Percentiles rank a stretch among this genome's conserved stretches.
Conservation (phyloP, 768 basidiomycete genomes). For the Strobilomyces dryophilus region DNA sequence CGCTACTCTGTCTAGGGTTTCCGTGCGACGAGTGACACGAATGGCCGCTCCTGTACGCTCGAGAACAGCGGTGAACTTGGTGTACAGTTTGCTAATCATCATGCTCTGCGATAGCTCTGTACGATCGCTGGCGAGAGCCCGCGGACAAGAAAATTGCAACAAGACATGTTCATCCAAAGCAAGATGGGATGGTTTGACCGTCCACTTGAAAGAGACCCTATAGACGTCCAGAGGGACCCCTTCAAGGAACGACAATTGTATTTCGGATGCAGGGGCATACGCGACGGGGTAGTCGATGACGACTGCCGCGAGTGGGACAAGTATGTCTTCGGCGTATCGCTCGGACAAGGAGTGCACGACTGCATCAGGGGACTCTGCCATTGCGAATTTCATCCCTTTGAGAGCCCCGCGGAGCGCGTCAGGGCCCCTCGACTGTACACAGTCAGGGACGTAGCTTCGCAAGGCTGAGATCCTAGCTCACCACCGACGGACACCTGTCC, state of each 20-base stretch:
- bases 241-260: constrained; percentile 39
- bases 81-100: constrained; percentile 30
- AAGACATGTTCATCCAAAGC: constrained; percentile 32
- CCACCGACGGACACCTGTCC: constrained; percentile 15
- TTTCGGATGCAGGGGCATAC: constrained; percentile 43
- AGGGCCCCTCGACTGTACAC: constrained; percentile 11
- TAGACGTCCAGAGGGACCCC: constrained; percentile 49
- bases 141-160: constrained; percentile 58
- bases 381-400: not conserved
- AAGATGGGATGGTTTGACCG: not conserved
- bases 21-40: constrained; percentile 30
- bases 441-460: not conserved
- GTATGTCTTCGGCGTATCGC: constrained; percentile 21
- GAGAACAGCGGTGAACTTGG: constrained; percentile 35
- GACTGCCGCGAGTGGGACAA: constrained; percentile 53
- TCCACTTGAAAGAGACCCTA: constrained; percentile 24
- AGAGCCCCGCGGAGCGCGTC: constrained; percentile 13
- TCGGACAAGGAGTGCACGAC: constrained; percentile 30
- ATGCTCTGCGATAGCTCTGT: constrained; percentile 13
- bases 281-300: constrained; percentile 61
- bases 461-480: constrained; percentile 10
- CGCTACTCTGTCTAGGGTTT: constrained; percentile 45
- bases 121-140: constrained; percentile 10
- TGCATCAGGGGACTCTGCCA: constrained; percentile 7
- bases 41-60: constrained; percentile 16